Evolutionary conservation across 371 early-diverging fungal genomes (phyloP), one percentile per base, ranked within the genome.

Genomic region (Rhizomucor miehei): DNA sequence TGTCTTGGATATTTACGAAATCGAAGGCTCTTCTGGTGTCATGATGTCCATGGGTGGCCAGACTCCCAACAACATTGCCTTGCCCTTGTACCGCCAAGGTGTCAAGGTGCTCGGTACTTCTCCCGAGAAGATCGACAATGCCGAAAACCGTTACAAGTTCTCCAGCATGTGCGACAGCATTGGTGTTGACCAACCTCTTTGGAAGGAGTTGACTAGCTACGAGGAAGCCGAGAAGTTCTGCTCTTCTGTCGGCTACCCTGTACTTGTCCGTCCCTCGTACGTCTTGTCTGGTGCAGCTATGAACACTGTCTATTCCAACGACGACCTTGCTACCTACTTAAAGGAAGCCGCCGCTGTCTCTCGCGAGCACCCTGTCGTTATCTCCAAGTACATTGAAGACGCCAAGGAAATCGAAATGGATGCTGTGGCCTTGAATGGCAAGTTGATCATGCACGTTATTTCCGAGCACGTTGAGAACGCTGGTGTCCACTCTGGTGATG

Each of bases 401-500:
- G 93, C 97, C n/a, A 86, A 93, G 70, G 97, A 97, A 73, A 81
- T 97, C 48, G 97, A 97, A 65, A 83, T 97, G 29, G 97, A 97
- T 71, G 92, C 89, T 10, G 93, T 97, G 10, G 95, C 93, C 9
- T 69, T 80, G 29, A 63, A 94, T 6, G 97, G 97, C 53, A 74
- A 84, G 52, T 68, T 97, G 37, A 48, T 94, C 14, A 77, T 85
- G 44, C 92, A 93, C 56, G 95, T 90, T 43, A 87, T 97, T 13
- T 91, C 93, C 45, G 93, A 97, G 79, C 95, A 95, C 68, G 87
- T 97, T 49, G 95, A 97, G 72, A 90, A 94, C 53, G 95, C 95
- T 19, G 97, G 97, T 61, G 97, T 97, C 11, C 95, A 97, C 67
- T 94, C 94, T 52, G 97, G 95, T 51, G 95, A 97, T 76, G 97